Evolutionary conservation across 2,329 filamentous ascomycete species (phyloP).

Genomic region (Ophiocordyceps camponoti-leonardi): DNA sequence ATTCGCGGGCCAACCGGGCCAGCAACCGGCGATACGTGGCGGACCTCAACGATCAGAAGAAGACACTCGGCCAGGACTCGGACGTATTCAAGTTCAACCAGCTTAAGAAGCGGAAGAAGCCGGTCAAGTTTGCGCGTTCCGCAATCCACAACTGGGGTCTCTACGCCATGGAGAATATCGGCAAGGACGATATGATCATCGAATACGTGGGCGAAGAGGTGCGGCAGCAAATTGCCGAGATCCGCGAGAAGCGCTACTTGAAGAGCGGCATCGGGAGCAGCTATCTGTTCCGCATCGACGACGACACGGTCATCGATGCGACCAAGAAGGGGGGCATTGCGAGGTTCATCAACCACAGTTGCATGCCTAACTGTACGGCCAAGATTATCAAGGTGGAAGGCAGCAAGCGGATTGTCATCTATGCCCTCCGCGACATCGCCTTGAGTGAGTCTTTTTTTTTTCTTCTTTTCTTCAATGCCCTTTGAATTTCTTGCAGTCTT

Average conservation of each 20-base stretch:
- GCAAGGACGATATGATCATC: constrained; percentile 98
- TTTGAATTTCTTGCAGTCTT: too few relatives aligned
- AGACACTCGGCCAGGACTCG: constrained; percentile 64
- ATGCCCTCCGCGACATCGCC: constrained; percentile 85
- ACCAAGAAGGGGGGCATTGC: constrained; percentile 98
- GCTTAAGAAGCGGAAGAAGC: constrained; percentile 98
- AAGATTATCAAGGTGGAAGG: constrained; percentile 99
- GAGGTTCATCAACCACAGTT: constrained; percentile 96
- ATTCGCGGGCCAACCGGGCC: constrained; percentile 82
- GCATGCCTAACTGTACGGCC: constrained; percentile 94
- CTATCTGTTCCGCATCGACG: constrained; percentile 95
- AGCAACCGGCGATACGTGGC: constrained; percentile 91
- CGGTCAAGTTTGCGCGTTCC: constrained; percentile 91
- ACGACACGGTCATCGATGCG: constrained; percentile 92
- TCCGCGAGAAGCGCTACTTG: constrained; percentile 80
- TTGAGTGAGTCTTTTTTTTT: constrained; percentile 53
- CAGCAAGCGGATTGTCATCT: constrained; percentile 97
- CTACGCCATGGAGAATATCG: constrained; percentile 94
- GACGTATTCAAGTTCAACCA: constrained; percentile 96
- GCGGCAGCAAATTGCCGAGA: constrained; percentile 90
- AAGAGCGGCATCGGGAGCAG: constrained; percentile 95
- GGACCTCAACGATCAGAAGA: constrained; percentile 90
- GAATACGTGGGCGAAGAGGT: constrained; percentile 98
- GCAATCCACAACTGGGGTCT: constrained; percentile 98
- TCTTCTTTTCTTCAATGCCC: not conserved